These are phyloP conservation scores for Dovyalis caffra DNA, from an alignment of 345 rosid species.

Conservation along the genomic window DNA sequence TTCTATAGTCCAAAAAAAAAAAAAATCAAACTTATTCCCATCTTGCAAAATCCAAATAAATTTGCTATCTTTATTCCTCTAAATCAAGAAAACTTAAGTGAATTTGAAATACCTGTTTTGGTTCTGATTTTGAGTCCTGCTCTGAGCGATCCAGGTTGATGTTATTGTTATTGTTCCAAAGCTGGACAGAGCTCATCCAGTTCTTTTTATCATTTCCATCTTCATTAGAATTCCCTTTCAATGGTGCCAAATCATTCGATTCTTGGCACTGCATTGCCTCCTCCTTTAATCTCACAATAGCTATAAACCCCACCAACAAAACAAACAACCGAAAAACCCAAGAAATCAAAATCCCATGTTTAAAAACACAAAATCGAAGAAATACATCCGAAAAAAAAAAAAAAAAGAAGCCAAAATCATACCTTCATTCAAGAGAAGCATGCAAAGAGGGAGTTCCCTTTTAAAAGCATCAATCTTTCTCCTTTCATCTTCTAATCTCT, in stretches of 20 bases:
- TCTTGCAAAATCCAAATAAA: constrained; percentile 10
- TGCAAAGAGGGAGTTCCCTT: constrained; percentile 76
- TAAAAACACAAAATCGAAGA: background rate
- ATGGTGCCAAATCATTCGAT: constrained; percentile 18
- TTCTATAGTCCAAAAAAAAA: constrained; percentile 24
- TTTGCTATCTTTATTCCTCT: background rate
- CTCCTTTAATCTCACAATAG: constrained; percentile 54
- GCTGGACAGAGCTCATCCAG: constrained; percentile 72
- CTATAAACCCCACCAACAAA: constrained; percentile 34
- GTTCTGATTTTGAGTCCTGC: constrained; percentile 37
- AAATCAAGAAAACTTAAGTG: background rate
- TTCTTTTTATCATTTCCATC: constrained; percentile 47
- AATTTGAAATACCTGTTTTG: constrained; percentile 35
- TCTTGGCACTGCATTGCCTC: constrained; percentile 43
- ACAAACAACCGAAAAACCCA: constrained; percentile 5
- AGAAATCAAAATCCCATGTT: constrained; percentile 4
- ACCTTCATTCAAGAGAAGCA: constrained; percentile 73
- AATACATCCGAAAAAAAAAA: background rate
- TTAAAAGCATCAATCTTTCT: constrained; percentile 68
- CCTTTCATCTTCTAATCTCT: constrained; percentile 61
- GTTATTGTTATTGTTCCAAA: constrained; percentile 38
- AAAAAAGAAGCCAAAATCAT: background rate
- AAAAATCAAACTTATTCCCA: background rate
- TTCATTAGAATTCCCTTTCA: constrained; percentile 29
- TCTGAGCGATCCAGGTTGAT: constrained; percentile 9